These are phyloP conservation scores for Curvularia sp. DNA, from an alignment of 2,329 filamentous ascomycete genomes.

Conservation along the genomic window DNA sequence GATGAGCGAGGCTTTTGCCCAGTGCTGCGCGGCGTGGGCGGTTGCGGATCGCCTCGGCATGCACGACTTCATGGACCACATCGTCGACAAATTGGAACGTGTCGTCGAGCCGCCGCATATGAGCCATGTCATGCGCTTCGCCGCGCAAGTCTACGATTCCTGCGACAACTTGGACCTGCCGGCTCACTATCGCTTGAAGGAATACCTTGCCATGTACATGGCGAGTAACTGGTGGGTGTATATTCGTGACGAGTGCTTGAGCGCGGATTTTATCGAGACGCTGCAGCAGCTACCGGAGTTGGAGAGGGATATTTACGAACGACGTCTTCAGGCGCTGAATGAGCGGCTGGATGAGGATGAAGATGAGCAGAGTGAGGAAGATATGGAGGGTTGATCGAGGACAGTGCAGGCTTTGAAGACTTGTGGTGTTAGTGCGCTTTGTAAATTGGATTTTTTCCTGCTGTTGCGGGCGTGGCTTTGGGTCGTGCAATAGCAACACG, in stretches of 20 bases:
- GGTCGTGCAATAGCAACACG: background rate
- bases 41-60: slow-evolving; percentile 31
- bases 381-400: background rate
- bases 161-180: background rate
- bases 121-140: slow-evolving; percentile 25
- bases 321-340: background rate
- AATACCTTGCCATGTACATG: slow-evolving; percentile 25
- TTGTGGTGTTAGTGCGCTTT: background rate
- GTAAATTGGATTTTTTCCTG: too few species aligned
- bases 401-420: too few species aligned
- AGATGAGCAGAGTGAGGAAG: background rate
- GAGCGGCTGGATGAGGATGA: background rate
- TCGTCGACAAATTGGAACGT: slow-evolving; percentile 31
- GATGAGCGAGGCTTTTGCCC: slow-evolving; percentile 16
- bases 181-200: slow-evolving; percentile 20
- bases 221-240: slow-evolving; percentile 31
- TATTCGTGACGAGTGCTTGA: slow-evolving; percentile 18
- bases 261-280: slow-evolving; percentile 12
- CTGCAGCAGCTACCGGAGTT: slow-evolving; percentile 28
- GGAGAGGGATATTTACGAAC: slow-evolving; percentile 21
- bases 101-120: slow-evolving; percentile 8
- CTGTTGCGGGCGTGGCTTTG: background rate
- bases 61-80: slow-evolving; percentile 37
- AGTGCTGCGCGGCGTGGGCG: slow-evolving; percentile 36
- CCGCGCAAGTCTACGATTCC: slow-evolving; percentile 24